These are phyloP conservation scores for Pseudocercospora ulei DNA, from an alignment of 2,329 filamentous ascomycete species.

Conservation along the genomic window DNA sequence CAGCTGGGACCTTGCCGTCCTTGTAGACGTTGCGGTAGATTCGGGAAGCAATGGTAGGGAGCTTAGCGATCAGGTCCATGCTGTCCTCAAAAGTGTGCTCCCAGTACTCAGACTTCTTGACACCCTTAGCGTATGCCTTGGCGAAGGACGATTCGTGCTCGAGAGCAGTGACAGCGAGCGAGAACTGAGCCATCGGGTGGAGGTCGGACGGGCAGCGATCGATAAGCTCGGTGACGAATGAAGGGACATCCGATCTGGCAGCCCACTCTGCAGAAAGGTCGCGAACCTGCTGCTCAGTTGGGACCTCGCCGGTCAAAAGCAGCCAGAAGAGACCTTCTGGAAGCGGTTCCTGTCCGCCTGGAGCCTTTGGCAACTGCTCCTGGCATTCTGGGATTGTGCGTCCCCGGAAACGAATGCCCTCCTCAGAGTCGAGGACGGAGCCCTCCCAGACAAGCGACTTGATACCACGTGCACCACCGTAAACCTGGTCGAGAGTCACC, in stretches of 20 bases:
- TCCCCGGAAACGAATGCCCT: conserved; percentile 98
- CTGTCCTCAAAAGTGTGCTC: conserved; percentile 98
- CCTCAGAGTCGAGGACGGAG: conserved; percentile 94
- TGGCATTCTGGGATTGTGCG: conserved; percentile 99
- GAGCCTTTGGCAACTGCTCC: conserved; percentile 90
- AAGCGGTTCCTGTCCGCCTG: conserved; percentile 90
- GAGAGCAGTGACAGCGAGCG: conserved; percentile 90
- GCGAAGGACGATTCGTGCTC: conserved; percentile 97
- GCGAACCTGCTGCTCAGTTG: conserved; percentile 94
- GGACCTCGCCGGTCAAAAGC: conserved; percentile 93
- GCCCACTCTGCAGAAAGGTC: conserved; percentile 98
- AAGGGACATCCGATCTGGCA: conserved; percentile 89
- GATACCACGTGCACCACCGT: conserved; percentile 97
- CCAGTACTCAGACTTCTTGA: conserved; percentile 99
- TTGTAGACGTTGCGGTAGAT: conserved; percentile 99
- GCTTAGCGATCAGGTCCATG: conserved; percentile 99
- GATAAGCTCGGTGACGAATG: conserved; percentile 98
- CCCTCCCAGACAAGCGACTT: conserved; percentile 98
- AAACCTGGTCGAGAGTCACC: conserved; percentile 98
- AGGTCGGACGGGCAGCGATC: conserved; percentile 98
- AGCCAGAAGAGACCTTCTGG: conserved; percentile 99
- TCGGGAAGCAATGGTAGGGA: conserved; percentile 91
- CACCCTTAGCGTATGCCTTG: conserved; percentile 97
- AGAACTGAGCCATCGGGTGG: conserved; percentile 99
- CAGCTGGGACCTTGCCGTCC: conserved; percentile 91